Base-by-base conservation (phyloP, 306 rosid genomes). In the Hippophae tibetana region DNA sequence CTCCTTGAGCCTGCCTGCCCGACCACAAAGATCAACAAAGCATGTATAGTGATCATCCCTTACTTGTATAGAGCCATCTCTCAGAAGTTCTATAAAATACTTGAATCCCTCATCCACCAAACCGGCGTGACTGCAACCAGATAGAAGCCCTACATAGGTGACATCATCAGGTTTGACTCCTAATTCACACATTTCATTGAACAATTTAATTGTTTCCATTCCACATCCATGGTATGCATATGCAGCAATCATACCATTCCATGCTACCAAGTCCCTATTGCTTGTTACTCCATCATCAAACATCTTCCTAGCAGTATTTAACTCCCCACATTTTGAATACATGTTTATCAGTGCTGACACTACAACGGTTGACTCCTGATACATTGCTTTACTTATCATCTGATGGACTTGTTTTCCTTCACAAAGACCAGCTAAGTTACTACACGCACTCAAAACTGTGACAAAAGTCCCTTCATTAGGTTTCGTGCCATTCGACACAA, bases 181-280 rank as follows among this genome's bases (percentile, higher is more conserved):
- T 3, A 47, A 63, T 38, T 49, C 41, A 54, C 14, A 67, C 75
- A 80, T 67, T 63, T 76, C 79, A 43, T 80, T 56, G 26, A 72
- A 80, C 67, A 80, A 56, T 43, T 61, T 13, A 56, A 80, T 63
- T 48, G 79, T 81, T 59, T 80, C 74, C 8, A 13, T 43, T 18
- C 85, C 85, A 7, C 70, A 63, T 61, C 85, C 85, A 47, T 80
- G 79, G 57, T 80, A 81, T 7, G 79, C 78, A 66, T 76, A 80
- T 23, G 85, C 85, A 45, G 85, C 81, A 52, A 80, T 72, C 85
- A 80, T 80, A 38, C 81, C 79, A 40, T 76, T 80, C 85, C 85
- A 80, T 25, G 76, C 72, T 43, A 80, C 43, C 56, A 76, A 61
- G 67, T 80, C 85, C 54, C 74, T 66, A 31, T 70, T 69, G 58